Evolutionary conservation across 305 asterid genomes (phyloP), one percentile per base, ranked within the genome.

Genomic region (Fraxinus latifolia): DNA sequence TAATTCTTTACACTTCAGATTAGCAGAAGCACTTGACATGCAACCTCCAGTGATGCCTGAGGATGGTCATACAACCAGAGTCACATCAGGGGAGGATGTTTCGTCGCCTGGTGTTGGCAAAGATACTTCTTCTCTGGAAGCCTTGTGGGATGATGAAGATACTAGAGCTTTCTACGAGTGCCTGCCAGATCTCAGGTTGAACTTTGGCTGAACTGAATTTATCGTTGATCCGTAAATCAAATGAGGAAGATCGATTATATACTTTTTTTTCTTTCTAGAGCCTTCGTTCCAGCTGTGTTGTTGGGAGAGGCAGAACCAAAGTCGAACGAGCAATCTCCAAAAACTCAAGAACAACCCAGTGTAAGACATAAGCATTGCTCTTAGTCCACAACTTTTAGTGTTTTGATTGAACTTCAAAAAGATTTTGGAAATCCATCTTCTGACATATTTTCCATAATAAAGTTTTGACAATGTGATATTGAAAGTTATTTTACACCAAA

Each of bases 71-170:
- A 96, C 99, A 73, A 96, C 99, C 84, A 91, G 99, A 88, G 90
- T 96, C 86, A 89, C 97, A 82, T 92, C 97, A 74, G 99, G 95
- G 81, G 98, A 95, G 84, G 98, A 95, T 81, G 89, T 84, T 83
- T 89, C 91, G 73, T 93, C 95, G 76, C 90, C 96, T 82, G 87
- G 88, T 88, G 85, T 92, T 70, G 89, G 94, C 79, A 96, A 94
- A 86, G 98, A 92, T 85, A 88, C 96, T 85, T 90, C 97, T 76
- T 80, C 89, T 80, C 85, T 86, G 82, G 99, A 96, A 85, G 93
- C 98, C 75, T 87, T 96, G 58, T 96, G 99, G 99, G 99, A 96
- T 82, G 99, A 96, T 84, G 99, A 96, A 83, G 99, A 96, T 90
- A 96, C 99, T 17, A 91, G 91, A 89, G 88, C 97, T 87, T 96